Percentiles rank a stretch among this genome's conserved stretches.
Conservation (phyloP, 1,284 basidiomycete genomes). For the Porodaedalea pini region DNA sequence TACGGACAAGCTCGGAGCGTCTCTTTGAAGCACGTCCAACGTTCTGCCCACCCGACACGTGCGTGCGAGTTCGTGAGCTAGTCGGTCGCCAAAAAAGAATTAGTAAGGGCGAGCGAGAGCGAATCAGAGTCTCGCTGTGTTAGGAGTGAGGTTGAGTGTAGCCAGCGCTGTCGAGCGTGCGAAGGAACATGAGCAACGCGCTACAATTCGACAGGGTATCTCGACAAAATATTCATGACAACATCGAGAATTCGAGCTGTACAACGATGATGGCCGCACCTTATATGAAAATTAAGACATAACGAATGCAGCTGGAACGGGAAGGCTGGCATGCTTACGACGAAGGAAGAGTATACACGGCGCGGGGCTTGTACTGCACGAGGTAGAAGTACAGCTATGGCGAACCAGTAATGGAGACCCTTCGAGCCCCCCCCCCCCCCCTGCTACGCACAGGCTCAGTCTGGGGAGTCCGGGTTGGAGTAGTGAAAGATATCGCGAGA, state of each 20-base stretch:
- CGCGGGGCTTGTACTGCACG: neutral
- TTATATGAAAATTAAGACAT: neutral
- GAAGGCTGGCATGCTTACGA: slow-evolving; percentile 13
- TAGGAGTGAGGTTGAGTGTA: slow-evolving; percentile 4
- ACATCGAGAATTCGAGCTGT: too few relatives aligned
- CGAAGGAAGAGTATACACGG: slow-evolving; percentile 6
- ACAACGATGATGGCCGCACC: too few relatives aligned
- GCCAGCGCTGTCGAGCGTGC: slow-evolving; percentile 16
- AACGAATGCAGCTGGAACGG: neutral
- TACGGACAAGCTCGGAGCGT: slow-evolving; percentile 4
- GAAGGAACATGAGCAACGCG: slow-evolving; percentile 15
- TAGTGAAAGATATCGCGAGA: too few relatives aligned
- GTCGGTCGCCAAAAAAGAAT: neutral
- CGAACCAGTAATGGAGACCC: neutral
- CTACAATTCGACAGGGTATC: neutral
- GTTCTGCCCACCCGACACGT: slow-evolving; percentile 1
- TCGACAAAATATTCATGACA: too few relatives aligned
- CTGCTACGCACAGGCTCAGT: too few relatives aligned
- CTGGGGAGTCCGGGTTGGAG: too few relatives aligned
- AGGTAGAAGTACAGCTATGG: neutral
- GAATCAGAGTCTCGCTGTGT: neutral
- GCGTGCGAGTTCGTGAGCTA: neutral
- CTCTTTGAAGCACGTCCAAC: slow-evolving; percentile 16
- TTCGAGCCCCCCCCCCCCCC: too few relatives aligned
- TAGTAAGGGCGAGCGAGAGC: neutral